These are phyloP conservation scores for Monilinia vaccinii-corymbosi DNA, from an alignment of 2,329 filamentous ascomycete species.

Conservation along the genomic window DNA sequence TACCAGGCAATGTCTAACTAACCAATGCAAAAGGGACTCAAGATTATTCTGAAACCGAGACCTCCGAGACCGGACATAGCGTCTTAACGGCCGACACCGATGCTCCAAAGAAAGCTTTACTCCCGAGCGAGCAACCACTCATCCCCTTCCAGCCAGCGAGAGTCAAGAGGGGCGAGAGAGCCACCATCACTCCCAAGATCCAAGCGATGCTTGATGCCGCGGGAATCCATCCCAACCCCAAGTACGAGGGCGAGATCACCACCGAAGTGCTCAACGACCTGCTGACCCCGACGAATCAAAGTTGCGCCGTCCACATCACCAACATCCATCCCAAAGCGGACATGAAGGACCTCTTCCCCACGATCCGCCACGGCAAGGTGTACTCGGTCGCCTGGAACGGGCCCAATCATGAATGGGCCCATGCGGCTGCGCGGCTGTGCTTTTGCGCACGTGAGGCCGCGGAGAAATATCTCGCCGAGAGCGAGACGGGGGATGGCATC, in stretches of 20 bases:
- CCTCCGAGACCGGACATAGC: not conserved
- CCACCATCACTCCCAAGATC: not conserved
- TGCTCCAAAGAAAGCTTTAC: not conserved
- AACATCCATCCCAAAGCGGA: not conserved
- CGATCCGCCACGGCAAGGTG: not conserved
- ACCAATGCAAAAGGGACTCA: not conserved
- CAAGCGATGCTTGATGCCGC: not conserved
- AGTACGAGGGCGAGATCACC: slow-evolving; percentile 4
- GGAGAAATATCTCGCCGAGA: not conserved
- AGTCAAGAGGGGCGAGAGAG: not conserved
- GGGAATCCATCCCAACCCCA: not conserved
- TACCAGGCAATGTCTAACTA: not conserved
- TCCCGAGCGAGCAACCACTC: not conserved
- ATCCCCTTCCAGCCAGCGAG: not conserved
- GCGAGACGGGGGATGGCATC: slow-evolving; percentile 4
- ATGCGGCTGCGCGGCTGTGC: not conserved
- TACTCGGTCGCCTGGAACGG: not conserved
- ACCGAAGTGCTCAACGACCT: not conserved
- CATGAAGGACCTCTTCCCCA: not conserved
- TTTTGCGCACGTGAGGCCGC: slow-evolving; percentile 5
- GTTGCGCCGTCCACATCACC: not conserved
- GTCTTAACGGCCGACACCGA: not conserved
- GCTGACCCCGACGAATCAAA: not conserved
- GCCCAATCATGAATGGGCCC: not conserved
- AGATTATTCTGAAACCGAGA: not conserved